phyloP scores from a whole-genome alignment of 192 early-diverging fungal species.

The Podila verticillata region DNA sequence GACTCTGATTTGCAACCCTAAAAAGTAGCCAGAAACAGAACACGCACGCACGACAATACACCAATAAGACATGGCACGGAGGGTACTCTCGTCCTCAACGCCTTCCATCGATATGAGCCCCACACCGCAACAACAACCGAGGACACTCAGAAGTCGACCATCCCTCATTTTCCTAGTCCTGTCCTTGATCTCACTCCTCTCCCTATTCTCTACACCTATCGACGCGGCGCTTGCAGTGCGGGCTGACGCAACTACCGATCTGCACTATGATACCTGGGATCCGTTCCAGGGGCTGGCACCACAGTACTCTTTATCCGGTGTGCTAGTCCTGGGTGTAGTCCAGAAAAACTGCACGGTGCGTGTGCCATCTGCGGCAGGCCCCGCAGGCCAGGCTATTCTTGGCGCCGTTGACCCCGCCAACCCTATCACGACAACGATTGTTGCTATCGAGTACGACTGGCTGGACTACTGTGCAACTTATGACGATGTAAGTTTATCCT shows the following conservation, averaged over 20 bases:
- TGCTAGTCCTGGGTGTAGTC: constrained; percentile 30
- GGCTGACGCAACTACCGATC: background rate
- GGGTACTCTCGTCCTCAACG: background rate
- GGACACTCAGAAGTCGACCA: no score
- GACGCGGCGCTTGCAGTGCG: constrained; percentile 39
- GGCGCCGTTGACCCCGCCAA: constrained; percentile 1
- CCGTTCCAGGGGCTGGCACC: constrained; percentile 28
- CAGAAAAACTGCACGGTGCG: constrained; percentile 23
- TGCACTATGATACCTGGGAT: constrained; percentile 31
- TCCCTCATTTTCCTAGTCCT: constrained; percentile 7
- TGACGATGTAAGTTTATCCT: constrained; percentile 38
- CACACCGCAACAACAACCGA: no score
- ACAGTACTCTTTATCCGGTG: constrained; percentile 19
- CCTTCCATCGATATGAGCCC: no score
- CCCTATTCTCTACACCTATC: constrained; percentile 2
- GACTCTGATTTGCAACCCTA: background rate
- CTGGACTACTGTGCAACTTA: constrained; percentile 37
- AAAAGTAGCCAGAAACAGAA: background rate
- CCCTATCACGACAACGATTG: constrained; percentile 13
- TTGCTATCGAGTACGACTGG: constrained; percentile 35
- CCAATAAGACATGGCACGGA: background rate
- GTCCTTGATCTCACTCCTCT: background rate
- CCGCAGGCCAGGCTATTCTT: constrained; percentile 27
- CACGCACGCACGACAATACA: background rate
- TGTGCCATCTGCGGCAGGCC: constrained; percentile 9